Base-by-base conservation (phyloP, 768 basidiomycete species). In the Lanmaoa rubissima region DNA sequence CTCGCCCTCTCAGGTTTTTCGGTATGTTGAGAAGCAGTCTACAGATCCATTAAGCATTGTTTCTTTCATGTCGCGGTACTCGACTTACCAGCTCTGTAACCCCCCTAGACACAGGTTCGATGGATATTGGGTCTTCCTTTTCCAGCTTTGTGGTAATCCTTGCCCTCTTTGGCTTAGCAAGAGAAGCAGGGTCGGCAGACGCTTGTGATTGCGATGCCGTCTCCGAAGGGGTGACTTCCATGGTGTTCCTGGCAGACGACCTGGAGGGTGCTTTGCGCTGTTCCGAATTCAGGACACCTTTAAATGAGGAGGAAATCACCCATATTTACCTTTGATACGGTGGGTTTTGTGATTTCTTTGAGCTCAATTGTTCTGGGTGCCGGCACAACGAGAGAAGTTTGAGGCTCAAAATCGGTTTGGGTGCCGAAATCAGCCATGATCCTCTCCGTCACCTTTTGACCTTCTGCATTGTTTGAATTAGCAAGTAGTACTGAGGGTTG, bases 241-340 rank as follows among this genome's bases (percentile, higher is more conserved):
- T 17, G 5, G 59, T 51, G 54, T 60, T 63, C 57, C 44, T 63
- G 16, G 48, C 50, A 38, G 59, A 64, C 26, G 59, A 41, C 36
- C 51, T 68, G 42, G 62, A 62, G 5, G 66, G 53, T 24, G 64
- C 71, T 54, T 73, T 73, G 40, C 73, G 73, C 69, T 73, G 53
- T 48, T 41, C 43, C 53, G 12, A 53, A 21, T 36, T 69, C 46
- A 59, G 53, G 19, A n/a, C 36, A 39, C 19, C 11, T 42, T 38
- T 9, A 7, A 31, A 36, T 12, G 10, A 38, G 51, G 34, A 11
- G 10, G 4, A 43, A 8, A 43, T 44, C 16, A 12, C 3, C 4
- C 10, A 34, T 2, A 43, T 53, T 42, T 47, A 55, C 71, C 67
- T 72, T 72, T 16, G 62, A 42, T 44, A 59, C 49, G 26, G 38